Percentiles rank a stretch among this genome's conserved stretches.
Conservation (phyloP, 2,329 filamentous ascomycete genomes). For the Ustulina deusta region DNA sequence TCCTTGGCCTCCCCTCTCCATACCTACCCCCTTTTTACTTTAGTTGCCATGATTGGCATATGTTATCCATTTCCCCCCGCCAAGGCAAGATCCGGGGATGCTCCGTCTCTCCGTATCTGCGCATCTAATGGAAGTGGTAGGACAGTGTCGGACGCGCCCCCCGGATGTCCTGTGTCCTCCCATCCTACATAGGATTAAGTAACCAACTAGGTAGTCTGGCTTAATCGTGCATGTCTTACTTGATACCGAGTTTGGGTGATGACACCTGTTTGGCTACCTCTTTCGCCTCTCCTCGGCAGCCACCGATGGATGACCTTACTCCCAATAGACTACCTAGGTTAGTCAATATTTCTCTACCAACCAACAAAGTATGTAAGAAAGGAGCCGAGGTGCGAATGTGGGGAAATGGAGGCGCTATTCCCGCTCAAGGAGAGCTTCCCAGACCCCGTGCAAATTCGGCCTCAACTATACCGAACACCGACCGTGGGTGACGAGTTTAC, state of each 20-base stretch:
- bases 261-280: background rate
- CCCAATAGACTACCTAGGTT: conserved; percentile 3
- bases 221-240: background rate
- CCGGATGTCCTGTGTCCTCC: background rate
- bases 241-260: conserved; percentile 3
- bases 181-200: background rate
- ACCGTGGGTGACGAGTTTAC: conserved; percentile 17
- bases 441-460: conserved; percentile 22
- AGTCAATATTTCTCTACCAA: conserved; percentile 3
- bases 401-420: conserved; percentile 16
- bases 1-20: background rate
- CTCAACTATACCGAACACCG: conserved; percentile 26
- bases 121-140: background rate
- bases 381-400: conserved; percentile 14
- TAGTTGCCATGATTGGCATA: background rate
- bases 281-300: background rate
- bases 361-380: conserved; percentile 2
- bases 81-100: conserved; percentile 1
- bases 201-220: background rate
- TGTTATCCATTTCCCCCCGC: conserved; percentile 3
- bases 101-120: background rate
- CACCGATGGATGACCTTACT: background rate
- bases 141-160: background rate
- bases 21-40: background rate
- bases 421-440: background rate